Evolutionary conservation across 306 rosid genomes (phyloP), one percentile per base, ranked within the genome.

Genomic region (Notholithocarpus densiflorus): DNA sequence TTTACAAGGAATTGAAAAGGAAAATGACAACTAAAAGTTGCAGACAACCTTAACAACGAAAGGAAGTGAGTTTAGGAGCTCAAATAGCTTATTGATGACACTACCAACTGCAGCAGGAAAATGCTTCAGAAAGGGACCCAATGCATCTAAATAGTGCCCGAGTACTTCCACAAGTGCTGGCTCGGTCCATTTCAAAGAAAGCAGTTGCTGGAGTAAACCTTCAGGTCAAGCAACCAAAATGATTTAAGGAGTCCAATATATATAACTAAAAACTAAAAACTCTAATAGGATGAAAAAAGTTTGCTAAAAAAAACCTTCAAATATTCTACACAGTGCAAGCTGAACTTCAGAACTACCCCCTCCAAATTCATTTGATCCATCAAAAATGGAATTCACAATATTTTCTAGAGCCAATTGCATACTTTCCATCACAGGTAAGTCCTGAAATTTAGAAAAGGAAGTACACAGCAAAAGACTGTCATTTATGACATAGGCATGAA

Each of bases 71-170:
- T 90, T 91, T 85, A 95, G 89, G 76, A 95, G 98, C 83, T 93
- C 98, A 77, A 95, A 95, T 59, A 95, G 84, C 86, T 95, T 95
- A 80, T 86, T 91, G 83, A 93, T 90, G 78, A 95, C 97, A 72
- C 97, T 86, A 53, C 97, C 96, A 79, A 84, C 98, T 77, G 97
- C 99, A 87, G 90, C 97, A 0, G 99, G 96, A 82, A 84, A 89
- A 75, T 88, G 87, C 89, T 95, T 95, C 86, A 95, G 80, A 81
- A 91, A 93, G 60, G 97, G 92, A 51, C 99, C 99, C 86, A 95
- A 80, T 31, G 96, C 97, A 80, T 88, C 98, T 81, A 95, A 82
- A 82, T 95, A 95, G 90, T 84, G 99, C 68, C 86, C 93, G 64
- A 93, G 98, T 78, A 90, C 91, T 88, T 89, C 94, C 76, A 91